Evolutionary conservation across 2,329 filamentous ascomycete species (phyloP).

Genomic region (Pestalotiopsis sp.): DNA sequence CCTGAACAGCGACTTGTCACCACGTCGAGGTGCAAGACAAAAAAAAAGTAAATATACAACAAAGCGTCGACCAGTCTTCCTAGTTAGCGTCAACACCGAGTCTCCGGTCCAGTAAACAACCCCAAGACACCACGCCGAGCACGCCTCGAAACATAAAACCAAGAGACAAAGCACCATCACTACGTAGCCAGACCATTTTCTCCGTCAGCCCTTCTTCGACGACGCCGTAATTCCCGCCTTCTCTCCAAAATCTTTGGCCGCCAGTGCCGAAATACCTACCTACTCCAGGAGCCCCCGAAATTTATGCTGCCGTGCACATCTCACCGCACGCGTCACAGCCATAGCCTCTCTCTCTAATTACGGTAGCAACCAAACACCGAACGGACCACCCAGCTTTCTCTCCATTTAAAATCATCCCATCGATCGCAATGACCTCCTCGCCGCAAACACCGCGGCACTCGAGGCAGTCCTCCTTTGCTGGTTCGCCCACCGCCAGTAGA

Average conservation of each 20-base stretch:
- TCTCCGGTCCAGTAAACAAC: neutral
- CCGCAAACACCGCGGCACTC: constrained; percentile 63
- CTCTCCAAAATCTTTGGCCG: neutral
- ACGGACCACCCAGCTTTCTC: neutral
- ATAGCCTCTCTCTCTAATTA: neutral
- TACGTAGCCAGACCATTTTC: neutral
- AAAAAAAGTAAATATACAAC: constrained; percentile 2
- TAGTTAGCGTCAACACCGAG: neutral
- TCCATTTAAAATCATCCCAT: constrained; percentile 8
- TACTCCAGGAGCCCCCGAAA: neutral
- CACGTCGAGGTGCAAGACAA: constrained; percentile 8
- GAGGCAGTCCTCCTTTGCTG: constrained; percentile 55
- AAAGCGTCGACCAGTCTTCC: neutral
- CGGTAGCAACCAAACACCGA: neutral
- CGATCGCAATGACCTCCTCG: constrained; percentile 43
- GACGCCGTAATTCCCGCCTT: neutral
- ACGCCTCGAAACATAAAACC: neutral
- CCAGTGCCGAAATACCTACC: neutral
- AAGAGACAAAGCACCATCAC: neutral
- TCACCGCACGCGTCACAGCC: neutral
- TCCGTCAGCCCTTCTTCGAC: neutral
- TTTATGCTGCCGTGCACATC: neutral
- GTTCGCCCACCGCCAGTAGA: constrained; percentile 41
- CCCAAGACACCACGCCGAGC: neutral
- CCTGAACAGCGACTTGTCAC: constrained; percentile 16